Evolutionary conservation across 352 stramenopile species (phyloP).

Genomic region (Blastocystis sp.): DNA sequence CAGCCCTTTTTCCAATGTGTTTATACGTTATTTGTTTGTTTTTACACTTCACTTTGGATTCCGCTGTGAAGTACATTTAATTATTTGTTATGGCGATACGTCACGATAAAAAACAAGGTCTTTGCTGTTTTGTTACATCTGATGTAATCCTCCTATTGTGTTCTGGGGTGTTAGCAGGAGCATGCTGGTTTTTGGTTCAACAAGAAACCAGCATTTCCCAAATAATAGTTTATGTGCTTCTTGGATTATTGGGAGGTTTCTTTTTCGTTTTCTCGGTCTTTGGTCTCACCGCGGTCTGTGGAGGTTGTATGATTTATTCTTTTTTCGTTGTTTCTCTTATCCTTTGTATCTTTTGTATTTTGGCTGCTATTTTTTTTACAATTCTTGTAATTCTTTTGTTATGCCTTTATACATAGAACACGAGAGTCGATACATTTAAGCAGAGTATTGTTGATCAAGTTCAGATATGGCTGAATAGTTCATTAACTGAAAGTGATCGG

Average conservation of each 20-base stretch:
- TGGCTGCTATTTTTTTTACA: neutral
- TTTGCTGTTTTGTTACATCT: neutral
- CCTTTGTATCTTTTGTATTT: neutral
- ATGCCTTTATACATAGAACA: neutral
- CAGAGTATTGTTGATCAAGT: neutral
- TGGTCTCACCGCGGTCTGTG: neutral
- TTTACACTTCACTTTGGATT: neutral
- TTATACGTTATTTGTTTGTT: neutral
- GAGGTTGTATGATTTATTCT: neutral
- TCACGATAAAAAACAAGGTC: neutral
- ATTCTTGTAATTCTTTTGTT: neutral
- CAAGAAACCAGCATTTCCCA: neutral
- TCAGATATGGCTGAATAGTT: neutral
- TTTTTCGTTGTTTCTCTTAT: neutral
- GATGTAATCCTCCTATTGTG: neutral
- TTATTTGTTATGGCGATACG: neutral
- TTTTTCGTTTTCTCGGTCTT: neutral
- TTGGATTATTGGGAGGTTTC: neutral
- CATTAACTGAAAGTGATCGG: neutral
- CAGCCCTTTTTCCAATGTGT: neutral
- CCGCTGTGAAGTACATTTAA: neutral
- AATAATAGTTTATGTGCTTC: neutral
- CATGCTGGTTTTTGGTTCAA: neutral
- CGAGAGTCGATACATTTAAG: neutral
- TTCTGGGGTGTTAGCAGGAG: neutral